Conservation (phyloP, 2,329 filamentous ascomycete genomes). For the Ramularia collo-cygni region DNA sequence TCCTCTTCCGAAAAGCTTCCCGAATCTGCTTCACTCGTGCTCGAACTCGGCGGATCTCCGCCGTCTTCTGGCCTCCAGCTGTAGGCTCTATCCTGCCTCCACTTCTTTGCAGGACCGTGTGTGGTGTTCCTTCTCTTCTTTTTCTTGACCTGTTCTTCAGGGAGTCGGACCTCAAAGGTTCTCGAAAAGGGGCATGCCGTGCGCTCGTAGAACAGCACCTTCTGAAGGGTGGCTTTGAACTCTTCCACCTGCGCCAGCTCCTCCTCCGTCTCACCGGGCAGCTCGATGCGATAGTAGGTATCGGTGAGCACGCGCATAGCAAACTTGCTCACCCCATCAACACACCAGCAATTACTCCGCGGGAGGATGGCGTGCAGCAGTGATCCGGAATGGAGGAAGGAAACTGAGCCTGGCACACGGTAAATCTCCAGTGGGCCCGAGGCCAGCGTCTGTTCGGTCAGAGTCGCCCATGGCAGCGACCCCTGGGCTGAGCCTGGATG, state of each 20-base stretch:
- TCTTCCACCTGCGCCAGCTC: conserved; percentile 58
- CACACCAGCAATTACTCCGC: conserved; percentile 89
- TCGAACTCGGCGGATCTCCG: conserved; percentile 14
- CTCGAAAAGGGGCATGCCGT: conserved; percentile 81
- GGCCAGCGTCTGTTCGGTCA: conserved; percentile 75
- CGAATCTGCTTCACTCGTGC: conserved; percentile 14
- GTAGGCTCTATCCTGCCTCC: conserved; percentile 39
- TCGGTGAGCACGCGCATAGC: conserved; percentile 78
- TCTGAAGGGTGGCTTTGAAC: conserved; percentile 62
- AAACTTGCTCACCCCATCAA: conserved; percentile 76
- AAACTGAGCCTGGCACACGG: conserved; percentile 75
- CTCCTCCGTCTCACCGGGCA: conserved; percentile 59
- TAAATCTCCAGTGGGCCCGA: conserved; percentile 77
- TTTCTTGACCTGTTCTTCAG: conserved; percentile 58
- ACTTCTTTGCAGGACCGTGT: conserved; percentile 47
- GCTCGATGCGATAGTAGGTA: conserved; percentile 84
- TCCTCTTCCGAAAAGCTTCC: conserved; percentile 19
- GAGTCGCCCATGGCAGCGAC: conserved; percentile 64
- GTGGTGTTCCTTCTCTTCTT: conserved; percentile 63
- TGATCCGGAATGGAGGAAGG: conserved; percentile 78
- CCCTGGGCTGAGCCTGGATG: conserved; percentile 34
- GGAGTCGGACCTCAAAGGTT: conserved; percentile 66
- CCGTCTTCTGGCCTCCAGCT: conserved; percentile 42
- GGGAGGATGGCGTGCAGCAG: conserved; percentile 81
- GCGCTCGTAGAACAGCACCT: conserved; percentile 77